Percentiles rank a stretch among this genome's conserved stretches.
Conservation (phyloP, 257 asterid genomes). For the Solanum sitiens region DNA sequence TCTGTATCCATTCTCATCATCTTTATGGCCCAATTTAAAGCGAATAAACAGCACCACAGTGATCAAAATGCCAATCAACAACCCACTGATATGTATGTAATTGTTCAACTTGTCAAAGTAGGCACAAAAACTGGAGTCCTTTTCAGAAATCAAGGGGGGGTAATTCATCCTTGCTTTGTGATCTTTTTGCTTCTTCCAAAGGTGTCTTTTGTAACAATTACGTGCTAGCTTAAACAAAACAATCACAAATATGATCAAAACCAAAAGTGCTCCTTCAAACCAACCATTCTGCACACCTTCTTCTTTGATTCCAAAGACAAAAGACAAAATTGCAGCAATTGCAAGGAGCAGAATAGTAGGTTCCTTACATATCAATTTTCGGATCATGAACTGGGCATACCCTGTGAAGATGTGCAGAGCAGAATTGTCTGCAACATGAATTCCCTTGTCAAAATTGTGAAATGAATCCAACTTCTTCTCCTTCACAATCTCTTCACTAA, state of each 20-base stretch:
- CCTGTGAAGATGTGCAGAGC: neutral
- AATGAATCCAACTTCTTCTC: neutral
- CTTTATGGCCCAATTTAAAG: conserved; percentile 1
- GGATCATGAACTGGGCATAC: neutral
- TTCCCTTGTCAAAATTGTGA: neutral
- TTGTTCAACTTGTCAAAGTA: conserved; percentile 10
- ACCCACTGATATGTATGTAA: conserved; percentile 1
- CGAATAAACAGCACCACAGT: conserved; percentile 13
- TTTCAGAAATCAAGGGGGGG: neutral
- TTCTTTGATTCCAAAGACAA: conserved; percentile 21
- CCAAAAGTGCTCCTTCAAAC: conserved; percentile 9
- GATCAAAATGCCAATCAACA: conserved; percentile 14
- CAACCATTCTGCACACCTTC: conserved; percentile 9
- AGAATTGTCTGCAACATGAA: neutral
- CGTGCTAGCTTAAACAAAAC: neutral
- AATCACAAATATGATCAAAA: neutral
- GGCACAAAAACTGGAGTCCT: conserved; percentile 5
- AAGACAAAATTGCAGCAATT: conserved; percentile 13
- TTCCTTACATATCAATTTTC: no score
- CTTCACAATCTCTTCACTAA: neutral
- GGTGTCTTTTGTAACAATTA: neutral
- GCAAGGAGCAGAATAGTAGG: neutral
- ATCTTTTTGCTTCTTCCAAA: neutral
- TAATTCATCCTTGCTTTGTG: neutral
- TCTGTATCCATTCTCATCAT: conserved; percentile 9